These are phyloP conservation scores for Apiosordaria backusii DNA, from an alignment of 495 filamentous ascomycete species.

Conservation along the genomic window DNA sequence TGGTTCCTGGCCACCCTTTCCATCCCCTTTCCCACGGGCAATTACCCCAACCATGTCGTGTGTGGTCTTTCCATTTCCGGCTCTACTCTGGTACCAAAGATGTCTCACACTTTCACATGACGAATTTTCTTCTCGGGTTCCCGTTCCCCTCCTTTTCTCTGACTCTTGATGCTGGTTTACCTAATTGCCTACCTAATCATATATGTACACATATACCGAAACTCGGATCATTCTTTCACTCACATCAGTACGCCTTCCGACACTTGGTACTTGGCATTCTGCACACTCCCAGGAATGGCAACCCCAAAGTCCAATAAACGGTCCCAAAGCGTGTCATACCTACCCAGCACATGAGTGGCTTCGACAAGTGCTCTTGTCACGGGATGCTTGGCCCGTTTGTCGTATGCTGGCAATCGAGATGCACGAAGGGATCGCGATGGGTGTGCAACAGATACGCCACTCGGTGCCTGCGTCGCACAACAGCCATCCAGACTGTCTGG, in stretches of 20 bases:
- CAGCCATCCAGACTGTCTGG: neutral
- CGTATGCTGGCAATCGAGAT: neutral
- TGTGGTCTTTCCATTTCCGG: neutral
- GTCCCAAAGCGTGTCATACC: too few relatives aligned
- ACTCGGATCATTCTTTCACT: neutral
- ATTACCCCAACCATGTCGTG: neutral
- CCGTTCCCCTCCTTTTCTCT: too few relatives aligned
- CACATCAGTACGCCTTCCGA: neutral
- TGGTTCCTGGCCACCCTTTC: neutral
- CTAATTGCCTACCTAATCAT: neutral
- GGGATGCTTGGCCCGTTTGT: neutral
- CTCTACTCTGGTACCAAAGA: neutral
- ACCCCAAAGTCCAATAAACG: neutral
- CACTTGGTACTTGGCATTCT: neutral
- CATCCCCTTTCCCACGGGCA: neutral
- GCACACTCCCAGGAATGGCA: neutral
- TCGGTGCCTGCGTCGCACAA: neutral
- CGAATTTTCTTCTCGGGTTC: neutral
- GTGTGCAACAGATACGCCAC: neutral
- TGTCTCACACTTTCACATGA: neutral
- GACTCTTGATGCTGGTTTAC: neutral
- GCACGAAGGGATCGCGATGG: neutral
- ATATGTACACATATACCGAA: neutral
- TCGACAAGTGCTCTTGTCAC: neutral
- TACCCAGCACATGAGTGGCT: neutral